Evolutionary conservation across 1,284 basidiomycete species (phyloP), one percentile per base, ranked within the genome.

Genomic region (Ceratobasidium sp.): DNA sequence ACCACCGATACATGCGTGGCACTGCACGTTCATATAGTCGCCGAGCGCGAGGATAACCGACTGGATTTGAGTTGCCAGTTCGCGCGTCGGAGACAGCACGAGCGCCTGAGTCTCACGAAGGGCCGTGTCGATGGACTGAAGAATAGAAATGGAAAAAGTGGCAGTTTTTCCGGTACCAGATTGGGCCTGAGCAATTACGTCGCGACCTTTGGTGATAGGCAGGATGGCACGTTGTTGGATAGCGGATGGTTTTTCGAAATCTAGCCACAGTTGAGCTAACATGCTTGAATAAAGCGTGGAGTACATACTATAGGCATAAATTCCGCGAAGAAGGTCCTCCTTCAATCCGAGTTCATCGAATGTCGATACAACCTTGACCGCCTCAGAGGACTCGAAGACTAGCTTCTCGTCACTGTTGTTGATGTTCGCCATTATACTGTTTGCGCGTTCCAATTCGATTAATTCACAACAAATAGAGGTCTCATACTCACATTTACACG

Each of bases 81-180:
- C 96, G 79, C 96, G 92, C 9, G 96, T 98, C 1, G 96, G 93
- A 27, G 95, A 97, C 53, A 99, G 89, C 56, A 99, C 92, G 63
- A 99, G 91, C 0, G 95, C 98, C 83, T 99, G 98, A 0, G 96
- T 98, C 83, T 98, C 97, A 75, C 96, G 91, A 65, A 98, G 88
- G 53, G 92, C 92, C 49, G 96, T 91, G 83, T 99, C 98, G 88
- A 99, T 98, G 76, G 95, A 94, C 81, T 97, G 95, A 62, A 97
- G 89, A 80, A 95, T 93, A 78, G 94, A 92, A 80, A 97, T 96
- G 78, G 94, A 94, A 84, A 96, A 99, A 3, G 98, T 99, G 7
- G 98, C 98, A 2, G 98, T 99, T 92, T 99, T 99, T 88, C 98
- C 98, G 31, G 98, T 99, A 81, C 98, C 98, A 31, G 97, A 98